Evolutionary conservation across 228 moss, liverwort and hornwort species (phyloP).

Genomic region (Sphagnum magellanicum): DNA sequence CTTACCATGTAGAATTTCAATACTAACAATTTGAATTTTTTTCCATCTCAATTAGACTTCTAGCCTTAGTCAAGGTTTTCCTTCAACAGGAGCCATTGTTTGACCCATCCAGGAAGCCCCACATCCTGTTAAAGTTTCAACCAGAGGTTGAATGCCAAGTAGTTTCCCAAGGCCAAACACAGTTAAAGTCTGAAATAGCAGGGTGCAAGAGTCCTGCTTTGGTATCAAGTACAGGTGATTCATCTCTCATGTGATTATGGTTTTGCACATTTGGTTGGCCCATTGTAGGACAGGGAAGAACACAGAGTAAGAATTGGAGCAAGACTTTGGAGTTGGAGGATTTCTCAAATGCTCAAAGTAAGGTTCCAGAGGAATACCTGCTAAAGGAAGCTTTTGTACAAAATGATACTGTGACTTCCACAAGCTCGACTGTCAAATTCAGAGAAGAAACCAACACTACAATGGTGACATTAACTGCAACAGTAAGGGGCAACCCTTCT

Average conservation of each 20-base stretch:
- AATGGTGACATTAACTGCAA: constrained; percentile 38
- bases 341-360: background rate
- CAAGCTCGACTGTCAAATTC: constrained; percentile 35
- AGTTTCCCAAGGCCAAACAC: too few relatives aligned
- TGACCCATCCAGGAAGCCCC: too few relatives aligned
- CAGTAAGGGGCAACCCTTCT: constrained; percentile 13
- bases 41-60: too few relatives aligned
- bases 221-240: background rate
- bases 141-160: too few relatives aligned
- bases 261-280: background rate
- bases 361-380: background rate
- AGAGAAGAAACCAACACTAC: constrained; percentile 30
- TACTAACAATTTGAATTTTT: too few relatives aligned
- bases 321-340: background rate
- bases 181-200: too few relatives aligned
- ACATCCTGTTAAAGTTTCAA: too few relatives aligned
- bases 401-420: constrained; percentile 40
- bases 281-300: background rate
- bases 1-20: too few relatives aligned
- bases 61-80: too few relatives aligned
- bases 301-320: background rate
- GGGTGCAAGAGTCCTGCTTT: background rate
- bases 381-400: constrained; percentile 20
- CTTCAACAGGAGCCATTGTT: too few relatives aligned
- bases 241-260: background rate